These are phyloP conservation scores for Colletotrichum incanum DNA, from an alignment of 2,329 filamentous ascomycete genomes.

Conservation along the genomic window DNA sequence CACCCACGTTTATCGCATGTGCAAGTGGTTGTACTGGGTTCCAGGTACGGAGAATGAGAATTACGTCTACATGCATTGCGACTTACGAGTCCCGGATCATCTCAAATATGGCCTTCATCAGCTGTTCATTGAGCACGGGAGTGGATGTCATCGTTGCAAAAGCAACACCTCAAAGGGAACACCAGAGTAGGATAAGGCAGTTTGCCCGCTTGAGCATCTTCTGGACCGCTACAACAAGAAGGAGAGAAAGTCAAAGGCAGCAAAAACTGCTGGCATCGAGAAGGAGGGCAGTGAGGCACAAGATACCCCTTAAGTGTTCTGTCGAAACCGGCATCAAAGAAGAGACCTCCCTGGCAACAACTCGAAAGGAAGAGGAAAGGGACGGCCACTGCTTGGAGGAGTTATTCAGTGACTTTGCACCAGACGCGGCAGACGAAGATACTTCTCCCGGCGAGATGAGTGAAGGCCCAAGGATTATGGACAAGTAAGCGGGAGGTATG, in stretches of 20 bases:
- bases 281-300: slow-evolving; percentile 16
- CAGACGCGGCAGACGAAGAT: neutral
- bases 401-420: neutral
- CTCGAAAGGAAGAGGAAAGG: neutral
- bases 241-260: slow-evolving; percentile 47
- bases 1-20: slow-evolving; percentile 69
- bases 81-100: slow-evolving; percentile 65
- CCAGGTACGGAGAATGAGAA: slow-evolving; percentile 65
- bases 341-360: neutral
- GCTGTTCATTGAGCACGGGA: slow-evolving; percentile 69
- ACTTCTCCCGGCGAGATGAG: neutral
- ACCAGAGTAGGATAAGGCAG: slow-evolving; percentile 72
- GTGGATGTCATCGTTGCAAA: slow-evolving; percentile 63
- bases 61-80: slow-evolving; percentile 67
- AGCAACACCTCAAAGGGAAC: slow-evolving; percentile 70
- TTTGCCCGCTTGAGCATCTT: slow-evolving; percentile 60
- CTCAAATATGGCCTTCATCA: slow-evolving; percentile 71
- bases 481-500: too few species aligned
- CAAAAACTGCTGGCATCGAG: slow-evolving; percentile 40
- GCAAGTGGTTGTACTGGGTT: slow-evolving; percentile 69
- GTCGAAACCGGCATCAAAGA: neutral
- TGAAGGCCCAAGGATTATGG: neutral
- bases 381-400: neutral
- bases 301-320: slow-evolving; percentile 3
- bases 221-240: slow-evolving; percentile 49